Evolutionary conservation across 108 stramenopile species (phyloP).

Genomic region (Chaetoceros tenuissimus): DNA sequence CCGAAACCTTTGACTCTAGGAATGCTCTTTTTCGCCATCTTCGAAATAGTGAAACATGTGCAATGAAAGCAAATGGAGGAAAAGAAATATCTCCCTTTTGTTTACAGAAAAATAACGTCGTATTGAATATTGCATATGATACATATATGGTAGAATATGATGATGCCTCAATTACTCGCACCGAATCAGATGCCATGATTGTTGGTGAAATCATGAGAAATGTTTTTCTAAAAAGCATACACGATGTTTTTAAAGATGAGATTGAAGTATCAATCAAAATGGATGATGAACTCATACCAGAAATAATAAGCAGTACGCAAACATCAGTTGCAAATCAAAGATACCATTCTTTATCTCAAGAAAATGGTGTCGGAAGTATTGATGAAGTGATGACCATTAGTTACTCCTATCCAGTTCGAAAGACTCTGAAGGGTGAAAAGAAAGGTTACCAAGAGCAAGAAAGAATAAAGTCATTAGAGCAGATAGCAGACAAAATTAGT

Average conservation of each 20-base stretch:
- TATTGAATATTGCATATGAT: conserved; percentile 1
- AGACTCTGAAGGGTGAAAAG: not conserved
- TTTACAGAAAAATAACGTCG: not conserved
- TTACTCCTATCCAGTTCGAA: not conserved
- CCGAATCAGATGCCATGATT: conserved; percentile 14
- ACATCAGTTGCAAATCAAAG: conserved; percentile 39
- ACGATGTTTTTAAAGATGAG: not conserved
- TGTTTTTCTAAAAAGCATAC: not conserved
- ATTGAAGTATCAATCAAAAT: conserved; percentile 1
- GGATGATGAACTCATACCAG: not conserved
- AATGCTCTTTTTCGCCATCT: conserved; percentile 75
- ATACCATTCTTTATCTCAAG: conserved; percentile 45
- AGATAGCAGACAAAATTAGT: not conserved
- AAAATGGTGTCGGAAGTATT: conserved; percentile 21
- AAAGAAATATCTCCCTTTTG: not conserved
- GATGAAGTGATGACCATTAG: conserved; percentile 25
- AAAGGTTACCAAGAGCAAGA: not conserved
- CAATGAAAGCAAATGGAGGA: conserved; percentile 1
- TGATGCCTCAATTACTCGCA: not conserved
- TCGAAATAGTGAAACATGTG: conserved; percentile 5
- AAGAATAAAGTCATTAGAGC: not conserved
- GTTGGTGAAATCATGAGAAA: conserved; percentile 9
- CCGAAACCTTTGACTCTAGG: conserved; percentile 33
- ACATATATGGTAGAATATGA: not conserved
- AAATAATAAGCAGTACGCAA: conserved; percentile 20